Evolutionary conservation across 2,329 filamentous ascomycete species (phyloP).

Genomic region (Diaporthe citriasiana): DNA sequence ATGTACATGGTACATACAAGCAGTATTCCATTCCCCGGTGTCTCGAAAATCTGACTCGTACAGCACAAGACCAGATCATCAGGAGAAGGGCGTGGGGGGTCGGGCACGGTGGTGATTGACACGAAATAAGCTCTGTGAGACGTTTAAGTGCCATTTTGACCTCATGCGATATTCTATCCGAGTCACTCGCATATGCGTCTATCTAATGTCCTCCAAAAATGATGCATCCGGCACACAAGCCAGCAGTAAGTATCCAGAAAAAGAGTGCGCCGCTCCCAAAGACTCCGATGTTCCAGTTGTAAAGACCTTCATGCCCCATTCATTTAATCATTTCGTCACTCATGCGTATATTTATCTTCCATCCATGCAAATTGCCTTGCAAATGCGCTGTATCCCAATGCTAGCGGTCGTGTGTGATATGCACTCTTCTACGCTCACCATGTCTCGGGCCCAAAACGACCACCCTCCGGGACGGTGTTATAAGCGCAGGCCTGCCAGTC

Average conservation of each 20-base stretch:
- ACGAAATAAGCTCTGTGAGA: background rate
- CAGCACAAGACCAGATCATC: background rate
- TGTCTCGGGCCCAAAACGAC: conserved; percentile 74
- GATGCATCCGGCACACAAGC: background rate
- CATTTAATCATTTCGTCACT: conserved; percentile 32
- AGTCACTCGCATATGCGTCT: conserved; percentile 13
- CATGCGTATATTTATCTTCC: conserved; percentile 7
- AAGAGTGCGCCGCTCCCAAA: conserved; percentile 11
- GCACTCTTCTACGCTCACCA: conserved; percentile 59
- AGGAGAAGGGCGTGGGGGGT: background rate
- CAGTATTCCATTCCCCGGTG: background rate
- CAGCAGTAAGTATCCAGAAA: conserved; percentile 15
- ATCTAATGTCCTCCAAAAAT: conserved; percentile 15
- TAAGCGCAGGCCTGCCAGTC: conserved; percentile 88
- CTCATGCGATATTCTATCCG: conserved; percentile 19
- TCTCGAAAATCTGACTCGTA: background rate
- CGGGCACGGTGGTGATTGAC: background rate
- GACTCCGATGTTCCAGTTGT: conserved; percentile 4
- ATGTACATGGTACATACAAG: background rate
- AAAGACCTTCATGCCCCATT: background rate
- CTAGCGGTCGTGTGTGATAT: conserved; percentile 1
- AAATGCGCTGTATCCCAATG: background rate
- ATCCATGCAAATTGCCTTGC: conserved; percentile 14
- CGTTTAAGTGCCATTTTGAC: background rate
- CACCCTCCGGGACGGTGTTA: conserved; percentile 72